These are phyloP conservation scores for Septoria linicola DNA, from an alignment of 2,329 filamentous ascomycete genomes.

Conservation along the genomic window DNA sequence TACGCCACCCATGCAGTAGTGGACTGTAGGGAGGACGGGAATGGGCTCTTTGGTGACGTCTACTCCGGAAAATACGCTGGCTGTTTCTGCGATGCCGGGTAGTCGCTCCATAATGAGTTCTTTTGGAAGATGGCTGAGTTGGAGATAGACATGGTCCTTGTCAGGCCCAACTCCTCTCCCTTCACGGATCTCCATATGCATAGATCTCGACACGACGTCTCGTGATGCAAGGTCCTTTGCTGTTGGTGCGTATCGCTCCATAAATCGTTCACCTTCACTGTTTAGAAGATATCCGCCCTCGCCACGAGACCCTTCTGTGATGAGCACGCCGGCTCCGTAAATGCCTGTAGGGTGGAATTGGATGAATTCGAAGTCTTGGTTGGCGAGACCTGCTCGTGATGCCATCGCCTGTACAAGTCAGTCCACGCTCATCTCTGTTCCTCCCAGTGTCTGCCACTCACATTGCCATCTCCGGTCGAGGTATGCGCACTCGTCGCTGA, in stretches of 20 bases:
- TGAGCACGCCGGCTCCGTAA: slow-evolving; percentile 52
- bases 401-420: slow-evolving; percentile 45
- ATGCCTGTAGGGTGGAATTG: slow-evolving; percentile 54
- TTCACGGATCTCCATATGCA: slow-evolving; percentile 52
- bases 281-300: slow-evolving; percentile 54
- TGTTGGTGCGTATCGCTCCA: slow-evolving; percentile 54
- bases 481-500: slow-evolving; percentile 52
- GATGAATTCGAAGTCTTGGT: slow-evolving; percentile 54
- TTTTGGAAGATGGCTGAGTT: slow-evolving; percentile 49
- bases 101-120: slow-evolving; percentile 50
- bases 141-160: slow-evolving; percentile 51
- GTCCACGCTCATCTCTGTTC: background rate
- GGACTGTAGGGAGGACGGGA: slow-evolving; percentile 52
- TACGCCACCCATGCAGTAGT: slow-evolving; percentile 54
- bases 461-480: slow-evolving; percentile 51
- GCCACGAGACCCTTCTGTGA: slow-evolving; percentile 52
- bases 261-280: slow-evolving; percentile 50
- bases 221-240: slow-evolving; percentile 52
- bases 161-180: slow-evolving; percentile 48
- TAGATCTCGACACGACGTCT: slow-evolving; percentile 50
- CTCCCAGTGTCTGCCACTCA: slow-evolving; percentile 13
- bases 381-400: slow-evolving; percentile 48
- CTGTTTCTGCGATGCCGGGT: slow-evolving; percentile 53
- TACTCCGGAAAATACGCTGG: slow-evolving; percentile 51
- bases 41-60: slow-evolving; percentile 52